Base-by-base conservation (phyloP, 805 yeast genomes). In the Wickerhamomyces sydowiorum region DNA sequence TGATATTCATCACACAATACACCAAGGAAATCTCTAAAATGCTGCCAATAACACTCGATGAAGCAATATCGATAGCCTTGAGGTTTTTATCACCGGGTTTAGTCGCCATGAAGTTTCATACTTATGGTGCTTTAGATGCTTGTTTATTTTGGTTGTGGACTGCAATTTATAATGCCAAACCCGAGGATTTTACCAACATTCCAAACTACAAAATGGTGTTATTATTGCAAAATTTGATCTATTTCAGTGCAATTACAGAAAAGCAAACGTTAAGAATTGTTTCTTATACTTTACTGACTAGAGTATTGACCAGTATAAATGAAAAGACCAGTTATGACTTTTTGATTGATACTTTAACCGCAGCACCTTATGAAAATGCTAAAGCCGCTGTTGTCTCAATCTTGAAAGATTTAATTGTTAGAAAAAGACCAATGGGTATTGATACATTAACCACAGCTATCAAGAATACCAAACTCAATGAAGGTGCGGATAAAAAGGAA, bases 341-440 rank as follows among this genome's bases (percentile, higher is more conserved):
- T 55, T 64, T 87, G 14, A 55, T 69, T 20, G 88, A 86, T 54
- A 71, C 88, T 1, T 66, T 91, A 39, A 64, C 67, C 23, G 67
- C 74, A 39, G 84, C 91, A 54, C 90, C 93, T 2, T 77, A 72
- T 54, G 78, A 72, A 31, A 73, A 74, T 31, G 75, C 77, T 19
- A 78, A 79, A 50, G 69, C 82, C 20, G 78, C 78, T 3, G 62
- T 79, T 29, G 72, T 87, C 15, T 77, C 82, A 4, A 78, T 87
- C 20, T 70, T 88, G 54, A 87, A 83, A 57, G 87, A 82, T 50
- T 67, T 88, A 47, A 59, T 80, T 49, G 51, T 72, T 5, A 71
- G 74, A 47, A 52, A 54, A 7, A 51, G 52, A 22, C 34, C 46
- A n/a, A 2, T 20, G 23, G 23, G 13, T 21, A 39, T 52, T 14